Conservation (phyloP, 306 rosid species). For the Sindora glabra region DNA sequence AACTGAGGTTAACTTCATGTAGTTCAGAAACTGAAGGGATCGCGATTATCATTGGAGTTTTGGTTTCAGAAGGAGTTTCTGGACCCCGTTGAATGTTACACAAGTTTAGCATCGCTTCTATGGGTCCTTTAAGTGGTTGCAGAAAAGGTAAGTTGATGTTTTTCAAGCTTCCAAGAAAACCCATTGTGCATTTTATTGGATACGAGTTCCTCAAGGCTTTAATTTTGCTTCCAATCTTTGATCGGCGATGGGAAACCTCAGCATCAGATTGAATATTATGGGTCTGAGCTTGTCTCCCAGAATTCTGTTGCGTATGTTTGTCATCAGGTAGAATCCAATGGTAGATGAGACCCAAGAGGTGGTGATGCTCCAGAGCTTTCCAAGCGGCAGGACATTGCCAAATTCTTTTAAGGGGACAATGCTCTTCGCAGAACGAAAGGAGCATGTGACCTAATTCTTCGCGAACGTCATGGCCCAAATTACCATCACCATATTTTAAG, state of each 20-base stretch:
- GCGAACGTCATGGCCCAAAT: too few relatives aligned
- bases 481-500: too few relatives aligned
- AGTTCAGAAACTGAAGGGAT: conserved; percentile 7
- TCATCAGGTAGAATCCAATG: neutral
- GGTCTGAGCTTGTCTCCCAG: neutral
- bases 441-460: conserved; percentile 9
- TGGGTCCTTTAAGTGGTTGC: neutral
- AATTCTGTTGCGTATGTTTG: neutral
- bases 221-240: neutral
- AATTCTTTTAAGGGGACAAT: conserved; percentile 12
- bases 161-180: neutral
- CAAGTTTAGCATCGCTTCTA: neutral
- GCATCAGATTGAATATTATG: neutral
- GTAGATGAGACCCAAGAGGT: conserved; percentile 27
- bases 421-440: conserved; percentile 3
- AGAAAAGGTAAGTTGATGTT: neutral
- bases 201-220: neutral
- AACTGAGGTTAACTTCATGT: neutral
- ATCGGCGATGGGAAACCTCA: too few relatives aligned
- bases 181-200: neutral
- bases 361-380: neutral
- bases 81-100: neutral
- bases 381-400: neutral
- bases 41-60: neutral
- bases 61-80: neutral